Percentiles rank a stretch among this genome's conserved stretches.
These are phyloP conservation scores for Blastobotrys indianensis DNA, from an alignment of 1,139 yeast species.

Conservation along the genomic window DNA sequence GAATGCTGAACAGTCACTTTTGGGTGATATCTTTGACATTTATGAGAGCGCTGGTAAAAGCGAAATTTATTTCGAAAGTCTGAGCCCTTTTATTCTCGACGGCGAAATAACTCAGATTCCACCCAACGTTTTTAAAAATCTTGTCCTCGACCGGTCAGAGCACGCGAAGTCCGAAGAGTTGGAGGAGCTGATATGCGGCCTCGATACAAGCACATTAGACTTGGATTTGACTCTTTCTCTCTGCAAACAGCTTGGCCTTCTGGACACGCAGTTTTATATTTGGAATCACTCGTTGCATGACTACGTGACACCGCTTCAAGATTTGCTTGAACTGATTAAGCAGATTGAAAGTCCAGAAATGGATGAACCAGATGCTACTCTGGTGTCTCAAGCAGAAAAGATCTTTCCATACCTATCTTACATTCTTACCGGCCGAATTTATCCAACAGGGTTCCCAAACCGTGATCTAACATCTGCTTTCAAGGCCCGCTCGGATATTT, in stretches of 20 bases:
- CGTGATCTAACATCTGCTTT: constrained; percentile 23
- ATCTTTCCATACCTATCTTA: constrained; percentile 61
- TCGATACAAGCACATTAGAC: constrained; percentile 64
- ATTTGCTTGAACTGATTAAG: constrained; percentile 43
- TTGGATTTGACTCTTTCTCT: constrained; percentile 61
- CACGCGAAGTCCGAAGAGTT: constrained; percentile 42
- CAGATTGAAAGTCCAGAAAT: constrained; percentile 9
- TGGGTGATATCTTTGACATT: constrained; percentile 51
- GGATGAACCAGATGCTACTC: constrained; percentile 16
- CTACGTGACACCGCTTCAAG: constrained; percentile 59
- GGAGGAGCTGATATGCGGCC: constrained; percentile 59
- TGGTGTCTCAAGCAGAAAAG: constrained; percentile 28
- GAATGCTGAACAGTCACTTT: constrained; percentile 28
- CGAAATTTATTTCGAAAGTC: constrained; percentile 42
- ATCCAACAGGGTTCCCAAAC: constrained; percentile 59
- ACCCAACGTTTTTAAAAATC: constrained; percentile 53
- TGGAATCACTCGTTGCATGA: constrained; percentile 65
- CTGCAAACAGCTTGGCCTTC: constrained; percentile 49
- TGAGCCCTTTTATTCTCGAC: constrained; percentile 48
- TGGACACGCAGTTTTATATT: constrained; percentile 59
- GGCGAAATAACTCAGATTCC: constrained; percentile 47
- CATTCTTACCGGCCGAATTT: constrained; percentile 68
- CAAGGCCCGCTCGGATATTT: constrained; percentile 45
- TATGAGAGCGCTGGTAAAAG: constrained; percentile 32
- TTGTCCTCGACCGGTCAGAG: constrained; percentile 49